Base-by-base conservation (phyloP, 805 yeast species). In the Metschnikowia drakensbergensis region DNA sequence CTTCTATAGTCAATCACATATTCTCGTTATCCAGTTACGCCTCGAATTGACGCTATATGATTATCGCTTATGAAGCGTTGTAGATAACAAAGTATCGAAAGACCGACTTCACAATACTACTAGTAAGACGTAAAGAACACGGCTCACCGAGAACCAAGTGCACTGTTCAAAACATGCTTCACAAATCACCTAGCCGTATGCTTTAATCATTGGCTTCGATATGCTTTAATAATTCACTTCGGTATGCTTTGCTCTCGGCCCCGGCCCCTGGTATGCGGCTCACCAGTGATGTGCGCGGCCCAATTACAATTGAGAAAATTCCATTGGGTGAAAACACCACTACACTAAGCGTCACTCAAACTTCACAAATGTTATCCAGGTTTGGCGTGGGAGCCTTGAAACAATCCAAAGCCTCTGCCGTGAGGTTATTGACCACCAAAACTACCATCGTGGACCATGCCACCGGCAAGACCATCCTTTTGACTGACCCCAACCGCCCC, bases 401-500 rank as follows among this genome's bases (percentile, higher is more conserved):
- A 30, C 42, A 49, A 27, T 31, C 34, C 28, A 47, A 51, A 23
- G 52, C 55, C 45, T 31, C 57, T 23, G 29, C 46, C 3, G 35
- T 34, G 27, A 42, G 52, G 27, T 33, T 49, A 42, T 58, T 69
- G 55, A 68, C 74, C 48, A 69, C 74, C 37, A 53, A 64, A 35
- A 66, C 62, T 27, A 60, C 74, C 39, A 68, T 72, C 51, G 65
- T 69, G 32, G 77, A 72, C 59, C 74, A 70, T 42, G 54, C 61
- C 45, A 68, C 68, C 31, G 75, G 75, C 27, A 64, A 61, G 54
- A 63, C 65, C 38, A 71, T 72, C 55, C 63, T 58, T 25, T 69
- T 72, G 58, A 61, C 72, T 10, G 76, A 72, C 58, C 76, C 76
- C 26, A 58, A 54, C 48, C 67, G 60, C 51, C 77, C 77, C 38